Percentiles rank a stretch among this genome's conserved stretches.
These are phyloP conservation scores for Penicillium frequentans DNA, from an alignment of 2,329 filamentous ascomycete species.

Conservation along the genomic window DNA sequence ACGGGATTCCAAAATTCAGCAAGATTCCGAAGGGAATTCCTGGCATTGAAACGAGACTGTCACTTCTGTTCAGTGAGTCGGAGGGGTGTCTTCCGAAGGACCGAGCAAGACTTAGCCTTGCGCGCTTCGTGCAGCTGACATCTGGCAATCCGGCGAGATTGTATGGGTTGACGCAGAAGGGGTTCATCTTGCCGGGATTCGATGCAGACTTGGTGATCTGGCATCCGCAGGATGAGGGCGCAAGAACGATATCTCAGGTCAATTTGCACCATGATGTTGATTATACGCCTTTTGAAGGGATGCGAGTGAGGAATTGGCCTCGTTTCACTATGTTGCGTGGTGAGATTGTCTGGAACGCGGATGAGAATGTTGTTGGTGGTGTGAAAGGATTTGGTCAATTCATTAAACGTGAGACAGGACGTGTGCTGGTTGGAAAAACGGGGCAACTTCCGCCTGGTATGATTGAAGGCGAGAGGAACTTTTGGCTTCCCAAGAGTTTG, in stretches of 20 bases:
- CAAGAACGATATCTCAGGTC: background rate
- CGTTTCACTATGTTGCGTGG: background rate
- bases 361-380: background rate
- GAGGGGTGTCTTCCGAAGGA: background rate
- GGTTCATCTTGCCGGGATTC: background rate
- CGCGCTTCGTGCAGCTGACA: background rate
- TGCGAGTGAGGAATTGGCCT: background rate
- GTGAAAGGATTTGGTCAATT: background rate
- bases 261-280: conserved; percentile 3
- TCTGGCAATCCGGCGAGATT: background rate
- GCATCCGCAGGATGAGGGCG: background rate
- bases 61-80: conserved; percentile 1
- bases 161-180: conserved; percentile 1
- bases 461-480: background rate
- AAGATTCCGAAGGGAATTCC: conserved; percentile 2
- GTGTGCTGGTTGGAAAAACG: background rate
- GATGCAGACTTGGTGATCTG: conserved; percentile 4
- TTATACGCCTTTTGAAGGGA: conserved; percentile 4
- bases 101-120: background rate
- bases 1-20: background rate
- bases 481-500: background rate
- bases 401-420: background rate
- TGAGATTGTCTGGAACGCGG: conserved; percentile 1
- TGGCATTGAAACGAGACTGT: background rate
- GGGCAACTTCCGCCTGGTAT: background rate